Evolutionary conservation across 306 rosid genomes (phyloP).

Genomic region (Malus asiatica): DNA sequence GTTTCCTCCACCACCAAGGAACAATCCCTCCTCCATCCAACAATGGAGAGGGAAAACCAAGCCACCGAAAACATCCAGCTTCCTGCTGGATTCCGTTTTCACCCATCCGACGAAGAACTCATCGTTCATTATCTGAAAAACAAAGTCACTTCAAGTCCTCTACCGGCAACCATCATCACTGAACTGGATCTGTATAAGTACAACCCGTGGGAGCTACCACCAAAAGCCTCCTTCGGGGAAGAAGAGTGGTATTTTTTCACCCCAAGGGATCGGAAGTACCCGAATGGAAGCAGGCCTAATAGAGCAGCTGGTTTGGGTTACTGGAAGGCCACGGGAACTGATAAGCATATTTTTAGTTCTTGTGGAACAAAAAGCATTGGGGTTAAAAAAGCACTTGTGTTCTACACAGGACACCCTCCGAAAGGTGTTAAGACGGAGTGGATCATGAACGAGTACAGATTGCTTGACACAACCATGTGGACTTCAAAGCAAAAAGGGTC

Average conservation of each 20-base stretch:
- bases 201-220: constrained; percentile 74
- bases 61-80: constrained; percentile 37
- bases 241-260: constrained; percentile 76
- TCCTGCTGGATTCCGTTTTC: constrained; percentile 82
- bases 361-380: constrained; percentile 56
- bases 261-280: constrained; percentile 73
- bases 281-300: constrained; percentile 71
- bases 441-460: constrained; percentile 73
- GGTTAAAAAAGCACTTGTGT: constrained; percentile 71
- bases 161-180: constrained; percentile 58
- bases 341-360: constrained; percentile 53
- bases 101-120: constrained; percentile 78
- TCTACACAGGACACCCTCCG: constrained; percentile 65
- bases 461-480: constrained; percentile 44
- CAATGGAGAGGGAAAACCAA: constrained; percentile 11
- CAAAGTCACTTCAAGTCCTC: constrained; percentile 51
- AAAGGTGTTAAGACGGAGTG: constrained; percentile 69
- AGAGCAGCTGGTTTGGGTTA: constrained; percentile 70
- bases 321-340: constrained; percentile 81
- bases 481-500: constrained; percentile 35
- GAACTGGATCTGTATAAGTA: constrained; percentile 64
- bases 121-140: constrained; percentile 58
- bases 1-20: constrained; percentile 33
- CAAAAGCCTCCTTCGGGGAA: constrained; percentile 53
- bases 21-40: constrained; percentile 11